Conservation (phyloP, 139 green algal genomes). For the Haematococcus sp. region DNA sequence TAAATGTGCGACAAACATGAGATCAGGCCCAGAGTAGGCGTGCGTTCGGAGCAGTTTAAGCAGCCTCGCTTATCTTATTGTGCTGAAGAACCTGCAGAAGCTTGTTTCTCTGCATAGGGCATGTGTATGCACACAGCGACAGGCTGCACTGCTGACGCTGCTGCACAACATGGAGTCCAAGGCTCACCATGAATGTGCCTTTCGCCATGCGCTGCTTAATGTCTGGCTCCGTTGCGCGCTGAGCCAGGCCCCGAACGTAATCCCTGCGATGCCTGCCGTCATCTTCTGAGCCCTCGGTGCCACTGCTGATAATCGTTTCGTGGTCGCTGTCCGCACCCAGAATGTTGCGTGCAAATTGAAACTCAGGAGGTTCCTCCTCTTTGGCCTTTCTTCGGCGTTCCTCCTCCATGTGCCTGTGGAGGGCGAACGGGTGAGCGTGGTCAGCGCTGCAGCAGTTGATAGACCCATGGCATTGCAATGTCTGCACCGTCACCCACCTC, state of each 20-base stretch:
- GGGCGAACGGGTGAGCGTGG: not conserved
- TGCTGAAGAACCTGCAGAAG: no score
- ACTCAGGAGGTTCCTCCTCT: not conserved
- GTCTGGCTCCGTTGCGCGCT: constrained; percentile 30
- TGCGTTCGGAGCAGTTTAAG: not conserved
- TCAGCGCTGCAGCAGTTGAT: not conserved
- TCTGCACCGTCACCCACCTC: no score
- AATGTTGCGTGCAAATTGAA: not conserved
- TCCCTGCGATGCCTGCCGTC: constrained; percentile 8
- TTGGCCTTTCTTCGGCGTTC: not conserved
- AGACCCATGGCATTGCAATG: no score
- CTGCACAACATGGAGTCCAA: not conserved
- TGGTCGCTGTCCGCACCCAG: constrained; percentile 16
- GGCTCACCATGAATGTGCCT: constrained; percentile 33
- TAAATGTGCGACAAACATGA: not conserved
- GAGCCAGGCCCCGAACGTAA: constrained; percentile 2
- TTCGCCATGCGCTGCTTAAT: constrained; percentile 24
- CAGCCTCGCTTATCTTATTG: no score
- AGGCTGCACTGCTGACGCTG: not conserved
- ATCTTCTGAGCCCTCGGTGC: constrained; percentile 4
- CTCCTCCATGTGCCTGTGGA: constrained; percentile 1
- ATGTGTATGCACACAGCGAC: not conserved
- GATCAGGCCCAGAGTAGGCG: not conserved
- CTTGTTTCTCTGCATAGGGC: no score
- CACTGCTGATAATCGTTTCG: constrained; percentile 16